Base-by-base conservation (phyloP, 2,329 filamentous ascomycete species). In the Fusarium sp. region DNA sequence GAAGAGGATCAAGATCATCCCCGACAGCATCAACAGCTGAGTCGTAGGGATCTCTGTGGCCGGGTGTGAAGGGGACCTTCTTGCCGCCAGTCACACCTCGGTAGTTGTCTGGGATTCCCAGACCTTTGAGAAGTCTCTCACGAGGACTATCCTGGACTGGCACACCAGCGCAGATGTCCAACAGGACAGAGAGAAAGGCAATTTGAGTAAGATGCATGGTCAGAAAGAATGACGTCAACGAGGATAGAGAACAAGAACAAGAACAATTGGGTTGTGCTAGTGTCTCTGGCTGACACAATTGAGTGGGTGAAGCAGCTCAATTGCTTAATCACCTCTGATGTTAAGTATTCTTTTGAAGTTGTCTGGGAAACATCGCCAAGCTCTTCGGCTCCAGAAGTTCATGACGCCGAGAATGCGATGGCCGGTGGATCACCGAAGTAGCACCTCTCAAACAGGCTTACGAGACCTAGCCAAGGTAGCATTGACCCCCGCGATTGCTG, bases 1-100 rank as follows among this genome's bases (percentile, higher is more conserved):
- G 91, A 56, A 90, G 79, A 26, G 91, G 90, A 68, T 91, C 85
- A n/a, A 91, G 81, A 13, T 84, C 81, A 4, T 89, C 81, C 14
- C 85, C 86, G 44, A 90, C 76, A 7, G 88, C 78, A 76, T 93
- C 90, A 42, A 91, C 79, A 44, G 89, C 86, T 59, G 81, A 81
- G 77, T 92, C 90, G 65, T 88, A 85, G 1, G 88, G 88, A 70
- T 92, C 89, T 51, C 81, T 83, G 74, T 87, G 81, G 10, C 81
- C 86, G 0, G 88, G 89, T 13, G 83, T 88, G 74, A 90, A 92
- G 1, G 89, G 89, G 14, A 80, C 77, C 41, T 75, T 67, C 59
- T 77, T 78, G 58, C 69, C 72, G 10, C 69, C 74, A 56, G 74
- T 67, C 53, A 69, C 75, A 59, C 79, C 81, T 55, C 76, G 76